Evolutionary conservation across 2,329 filamentous ascomycete species (phyloP).

Genomic region (Epichloe festucae): DNA sequence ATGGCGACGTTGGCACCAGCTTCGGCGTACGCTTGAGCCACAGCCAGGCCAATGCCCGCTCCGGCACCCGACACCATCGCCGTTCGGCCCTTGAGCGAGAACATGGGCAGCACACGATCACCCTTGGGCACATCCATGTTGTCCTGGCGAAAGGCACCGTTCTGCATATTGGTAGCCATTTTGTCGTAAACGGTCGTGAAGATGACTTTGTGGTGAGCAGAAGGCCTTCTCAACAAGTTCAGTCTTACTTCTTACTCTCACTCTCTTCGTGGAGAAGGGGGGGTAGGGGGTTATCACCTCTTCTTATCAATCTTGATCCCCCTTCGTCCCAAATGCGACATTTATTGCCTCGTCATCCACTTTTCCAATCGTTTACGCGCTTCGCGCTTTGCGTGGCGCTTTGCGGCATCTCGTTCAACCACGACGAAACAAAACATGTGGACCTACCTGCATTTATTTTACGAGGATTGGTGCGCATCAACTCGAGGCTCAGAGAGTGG

Average conservation of each 20-base stretch:
- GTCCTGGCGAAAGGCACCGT: slow-evolving; percentile 43
- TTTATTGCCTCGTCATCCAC: neutral
- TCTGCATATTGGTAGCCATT: slow-evolving; percentile 28
- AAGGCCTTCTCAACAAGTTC: too few species aligned
- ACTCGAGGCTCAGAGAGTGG: neutral
- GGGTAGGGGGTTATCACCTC: neutral
- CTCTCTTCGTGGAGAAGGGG: neutral
- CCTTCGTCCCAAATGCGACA: neutral
- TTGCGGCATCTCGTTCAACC: too few species aligned
- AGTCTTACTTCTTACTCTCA: too few species aligned
- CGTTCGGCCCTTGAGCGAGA: slow-evolving; percentile 57
- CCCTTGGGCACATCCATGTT: slow-evolving; percentile 35
- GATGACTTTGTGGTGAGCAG: neutral
- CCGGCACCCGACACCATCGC: slow-evolving; percentile 57
- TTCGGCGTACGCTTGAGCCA: slow-evolving; percentile 53
- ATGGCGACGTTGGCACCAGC: slow-evolving; percentile 60
- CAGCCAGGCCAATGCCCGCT: slow-evolving; percentile 52
- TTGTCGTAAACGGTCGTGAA: neutral
- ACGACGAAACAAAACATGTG: neutral
- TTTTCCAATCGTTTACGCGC: neutral
- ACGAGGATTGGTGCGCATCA: neutral
- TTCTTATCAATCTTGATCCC: neutral
- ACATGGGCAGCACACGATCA: slow-evolving; percentile 47
- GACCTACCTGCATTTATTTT: neutral
- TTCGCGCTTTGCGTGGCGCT: too few species aligned